Conservation (phyloP, 768 basidiomycete species). For the Leccinum barrowsii region DNA sequence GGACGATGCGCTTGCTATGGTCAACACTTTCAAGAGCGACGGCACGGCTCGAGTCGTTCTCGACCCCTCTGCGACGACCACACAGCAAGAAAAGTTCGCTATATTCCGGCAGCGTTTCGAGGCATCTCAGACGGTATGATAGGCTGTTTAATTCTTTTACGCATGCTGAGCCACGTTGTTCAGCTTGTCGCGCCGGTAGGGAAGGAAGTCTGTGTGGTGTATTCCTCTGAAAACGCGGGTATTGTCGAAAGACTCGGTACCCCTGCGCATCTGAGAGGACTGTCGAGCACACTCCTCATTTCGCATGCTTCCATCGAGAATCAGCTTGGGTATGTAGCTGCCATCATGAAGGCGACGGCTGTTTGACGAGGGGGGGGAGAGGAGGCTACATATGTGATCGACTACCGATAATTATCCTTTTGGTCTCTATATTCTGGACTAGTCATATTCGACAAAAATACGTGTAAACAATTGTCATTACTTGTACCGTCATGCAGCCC, state of each 20-base stretch:
- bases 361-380: background rate
- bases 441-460: slow-evolving; percentile 22
- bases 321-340: slow-evolving; percentile 55
- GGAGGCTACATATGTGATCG: background rate
- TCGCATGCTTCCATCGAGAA: slow-evolving; percentile 57
- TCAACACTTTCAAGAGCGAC: slow-evolving; percentile 49
- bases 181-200: slow-evolving; percentile 60
- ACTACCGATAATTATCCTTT: background rate
- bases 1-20: slow-evolving; percentile 44
- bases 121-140: slow-evolving; percentile 51
- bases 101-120: slow-evolving; percentile 48
- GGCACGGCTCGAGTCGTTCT: slow-evolving; percentile 48
- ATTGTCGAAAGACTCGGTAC: slow-evolving; percentile 50
- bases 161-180: background rate
- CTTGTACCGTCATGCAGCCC: slow-evolving; percentile 29
- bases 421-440: background rate
- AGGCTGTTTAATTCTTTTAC: background rate
- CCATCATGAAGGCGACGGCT: slow-evolving; percentile 34
- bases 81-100: slow-evolving; percentile 45
- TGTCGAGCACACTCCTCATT: slow-evolving; percentile 46
- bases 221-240: slow-evolving; percentile 47
- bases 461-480: slow-evolving; percentile 13
- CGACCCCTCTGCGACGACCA: slow-evolving; percentile 37
- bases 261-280: slow-evolving; percentile 41
- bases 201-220: slow-evolving; percentile 52